phyloP scores from a whole-genome alignment of 2,329 filamentous ascomycete species.

The Trichoderma endophyticum region DNA sequence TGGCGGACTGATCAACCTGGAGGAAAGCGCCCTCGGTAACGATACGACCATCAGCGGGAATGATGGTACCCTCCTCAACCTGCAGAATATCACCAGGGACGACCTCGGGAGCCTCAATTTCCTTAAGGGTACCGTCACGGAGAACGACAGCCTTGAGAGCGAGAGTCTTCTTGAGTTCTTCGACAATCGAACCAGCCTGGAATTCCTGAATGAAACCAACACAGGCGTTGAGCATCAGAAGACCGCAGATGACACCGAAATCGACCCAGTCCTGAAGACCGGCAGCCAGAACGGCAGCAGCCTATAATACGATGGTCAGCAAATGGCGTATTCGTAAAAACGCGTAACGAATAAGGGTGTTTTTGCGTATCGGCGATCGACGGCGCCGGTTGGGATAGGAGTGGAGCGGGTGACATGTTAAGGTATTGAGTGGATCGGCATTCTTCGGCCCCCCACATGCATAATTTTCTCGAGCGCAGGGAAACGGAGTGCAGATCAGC shows the following conservation, averaged over 20 bases:
- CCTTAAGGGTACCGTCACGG: constrained; percentile 71
- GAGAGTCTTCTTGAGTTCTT: constrained; percentile 85
- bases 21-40: constrained; percentile 80
- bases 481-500: not conserved
- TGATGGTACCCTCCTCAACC: constrained; percentile 86
- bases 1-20: constrained; percentile 87
- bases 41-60: constrained; percentile 83
- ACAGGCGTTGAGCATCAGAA: constrained; percentile 77
- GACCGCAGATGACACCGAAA: constrained; percentile 84
- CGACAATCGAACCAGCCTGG: constrained; percentile 86
- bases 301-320: constrained; percentile 41
- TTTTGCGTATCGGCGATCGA: constrained; percentile 13
- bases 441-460: constrained; percentile 24
- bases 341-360: not conserved
- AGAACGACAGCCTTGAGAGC: constrained; percentile 84
- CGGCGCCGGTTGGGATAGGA: not conserved
- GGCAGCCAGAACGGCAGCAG: constrained; percentile 74
- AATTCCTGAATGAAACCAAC: constrained; percentile 90
- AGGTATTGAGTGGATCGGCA: constrained; percentile 26
- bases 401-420: constrained; percentile 23
- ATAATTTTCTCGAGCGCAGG: constrained; percentile 6
- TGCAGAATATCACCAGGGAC: constrained; percentile 88
- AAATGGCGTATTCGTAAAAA: not conserved
- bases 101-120: constrained; percentile 78
- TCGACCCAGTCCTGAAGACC: constrained; percentile 89